These are phyloP conservation scores for Leccinum boreale DNA, from an alignment of 768 basidiomycete genomes.

Conservation along the genomic window DNA sequence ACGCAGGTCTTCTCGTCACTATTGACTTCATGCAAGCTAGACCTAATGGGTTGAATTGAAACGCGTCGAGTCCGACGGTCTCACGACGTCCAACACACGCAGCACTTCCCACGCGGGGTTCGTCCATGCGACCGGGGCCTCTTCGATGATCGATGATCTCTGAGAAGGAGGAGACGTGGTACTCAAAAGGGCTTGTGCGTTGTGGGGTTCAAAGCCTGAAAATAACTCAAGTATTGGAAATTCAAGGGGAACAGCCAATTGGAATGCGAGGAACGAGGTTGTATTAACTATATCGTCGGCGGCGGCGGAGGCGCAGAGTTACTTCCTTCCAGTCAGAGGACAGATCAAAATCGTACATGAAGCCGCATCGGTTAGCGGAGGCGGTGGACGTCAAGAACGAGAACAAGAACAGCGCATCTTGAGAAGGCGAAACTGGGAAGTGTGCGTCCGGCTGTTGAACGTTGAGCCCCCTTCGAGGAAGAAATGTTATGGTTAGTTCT, in stretches of 20 bases:
- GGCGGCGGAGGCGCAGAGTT: not conserved
- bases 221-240: not conserved
- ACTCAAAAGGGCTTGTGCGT: not conserved
- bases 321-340: not conserved
- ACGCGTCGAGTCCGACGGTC: not conserved
- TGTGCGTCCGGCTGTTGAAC: not conserved
- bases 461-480: not conserved
- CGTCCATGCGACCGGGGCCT: not conserved
- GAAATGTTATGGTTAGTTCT: not conserved
- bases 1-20: not conserved
- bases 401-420: not conserved
- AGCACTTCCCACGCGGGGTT: not conserved
- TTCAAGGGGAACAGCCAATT: not conserved
- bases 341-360: not conserved
- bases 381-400: not conserved
- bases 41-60: slow-evolving; percentile 13
- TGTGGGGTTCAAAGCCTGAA: not conserved
- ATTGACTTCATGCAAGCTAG: not conserved
- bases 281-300: not conserved
- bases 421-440: not conserved
- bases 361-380: not conserved
- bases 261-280: not conserved
- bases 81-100: not conserved
- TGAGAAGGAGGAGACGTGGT: not conserved
- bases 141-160: not conserved